Evolutionary conservation across 1,139 yeast species (phyloP), one percentile per base, ranked within the genome.

Genomic region (Pichia cactophila): DNA sequence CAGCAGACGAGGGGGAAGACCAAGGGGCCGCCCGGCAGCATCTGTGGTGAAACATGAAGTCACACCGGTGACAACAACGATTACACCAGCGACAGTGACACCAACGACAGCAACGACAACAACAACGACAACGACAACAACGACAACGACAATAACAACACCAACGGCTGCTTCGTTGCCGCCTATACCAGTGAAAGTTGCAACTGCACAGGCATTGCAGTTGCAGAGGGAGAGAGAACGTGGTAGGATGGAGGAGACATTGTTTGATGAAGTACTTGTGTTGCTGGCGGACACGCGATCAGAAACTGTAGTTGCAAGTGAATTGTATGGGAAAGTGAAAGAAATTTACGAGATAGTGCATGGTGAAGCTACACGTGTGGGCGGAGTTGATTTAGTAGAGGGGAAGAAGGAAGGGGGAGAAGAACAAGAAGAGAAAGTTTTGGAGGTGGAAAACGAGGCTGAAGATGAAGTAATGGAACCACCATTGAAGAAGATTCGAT

Each of bases 401-500:
- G 23, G 5, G 35, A 12, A 10, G 35, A n/a, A 12, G 35, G 3
- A 5, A 28, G 10, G 6, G 35, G 35, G 3, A 14, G n/a, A 10
- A n/a, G 35, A 12, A 14, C n/a, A 12, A 31, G n/a, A 2, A 14
- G 4, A 3, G 16, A 14, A 11, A 12, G 23, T 16, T 6, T 28
- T 35, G 20, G 38, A 35, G 4, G 10, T 23, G 11, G 23, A 2
- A 47, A 43, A 59, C 50, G 38, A 45, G 58, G 26, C 36, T 26
- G 38, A 12, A 23, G 48, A 41, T 9, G 42, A 49, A 28, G 48
- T 49, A 16, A 29, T 12, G 8, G 28, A 38, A 38, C 41, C 37
- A 14, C 20, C 44, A 17, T 33, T 26, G 26, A 46, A 31, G 52
- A 49, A 7, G 55, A 50, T 33, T 49, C 48, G 20, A 53, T 43